Base-by-base conservation (phyloP, 768 basidiomycete genomes). In the Cystobasidium onofrii region DNA sequence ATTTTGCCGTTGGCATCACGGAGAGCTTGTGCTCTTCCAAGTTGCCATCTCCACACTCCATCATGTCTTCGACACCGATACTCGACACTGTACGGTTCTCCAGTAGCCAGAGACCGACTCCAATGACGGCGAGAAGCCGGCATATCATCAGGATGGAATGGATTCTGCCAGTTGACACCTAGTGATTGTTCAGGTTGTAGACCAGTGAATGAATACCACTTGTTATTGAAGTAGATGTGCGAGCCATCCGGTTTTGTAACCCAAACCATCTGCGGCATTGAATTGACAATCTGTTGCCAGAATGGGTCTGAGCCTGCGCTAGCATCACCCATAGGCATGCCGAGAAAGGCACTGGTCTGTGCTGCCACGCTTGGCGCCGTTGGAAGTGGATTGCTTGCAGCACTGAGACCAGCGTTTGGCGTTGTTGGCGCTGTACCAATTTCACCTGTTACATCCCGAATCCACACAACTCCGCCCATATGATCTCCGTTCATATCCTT, bases 131-230 rank as follows among this genome's bases (percentile, higher is more conserved):
- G 27, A 1, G 63, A 27, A 1, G 36, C 23, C 0, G 76, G 76
- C 76, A 78, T 75, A 73, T 78, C 77, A 33, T 76, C 76, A 31
- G 54, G 46, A 54, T 76, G 75, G 70, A 78, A 76, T 6, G 74
- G 74, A 13, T 70, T 67, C n/a, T 75, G 74, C 77, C 77, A 78
- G 25, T 74, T 74, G 10, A 76, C 60, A 1, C 77, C 76, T 4
- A 76, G 73, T 1, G 63, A 63, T 46, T 71, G 60, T 62, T 78
- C 76, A 9, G 76, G 75, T 25, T 76, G 69, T 25, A 72, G 54
- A 13, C 77, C 77, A 25, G 77, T 76, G 43, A 75, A 78, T 1
- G 55, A 33, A 41, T 77, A 77, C 77, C 77, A 77, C 31, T 50
- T 43, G 29, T 70, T 54, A 34, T 39, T 72, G 69, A 77, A 76